A percentile compares a stretch with the other conserved stretches of the same genome.
Conservation (phyloP, 2,329 filamentous ascomycete species). For the Fusarium sp. region DNA sequence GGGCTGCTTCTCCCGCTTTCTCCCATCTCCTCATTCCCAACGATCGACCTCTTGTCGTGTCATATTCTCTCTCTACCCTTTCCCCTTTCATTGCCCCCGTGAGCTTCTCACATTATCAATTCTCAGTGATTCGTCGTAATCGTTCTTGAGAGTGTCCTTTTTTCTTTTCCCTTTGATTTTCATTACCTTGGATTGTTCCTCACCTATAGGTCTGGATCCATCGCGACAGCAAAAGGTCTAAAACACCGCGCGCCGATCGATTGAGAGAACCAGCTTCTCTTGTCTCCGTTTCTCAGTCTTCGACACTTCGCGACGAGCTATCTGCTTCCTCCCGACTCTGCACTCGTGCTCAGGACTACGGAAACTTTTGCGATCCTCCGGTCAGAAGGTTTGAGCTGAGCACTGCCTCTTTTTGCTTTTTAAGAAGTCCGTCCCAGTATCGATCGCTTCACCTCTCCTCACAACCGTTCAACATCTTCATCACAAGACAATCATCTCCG, state of each 20-base stretch:
- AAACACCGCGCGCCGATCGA: conserved; percentile 40
- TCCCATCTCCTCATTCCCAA: conserved; percentile 43
- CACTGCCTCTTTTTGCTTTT: conserved; percentile 56
- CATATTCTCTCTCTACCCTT: conserved; percentile 38
- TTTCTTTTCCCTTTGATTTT: conserved; percentile 16
- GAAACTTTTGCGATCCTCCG: conserved; percentile 46
- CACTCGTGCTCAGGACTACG: conserved; percentile 26
- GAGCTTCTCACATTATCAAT: conserved; percentile 42
- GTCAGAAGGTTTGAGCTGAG: conserved; percentile 56
- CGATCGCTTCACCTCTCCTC: conserved; percentile 57
- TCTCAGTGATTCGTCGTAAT: conserved; percentile 38
- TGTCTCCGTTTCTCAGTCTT: conserved; percentile 23
- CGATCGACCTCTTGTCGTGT: conserved; percentile 46
- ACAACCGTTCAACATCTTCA: conserved; percentile 50
- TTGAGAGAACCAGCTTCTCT: conserved; percentile 31
- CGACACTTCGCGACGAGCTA: conserved; percentile 42
- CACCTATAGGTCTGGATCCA: conserved; percentile 22
- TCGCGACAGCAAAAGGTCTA: conserved; percentile 41
- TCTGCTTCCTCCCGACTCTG: conserved; percentile 13
- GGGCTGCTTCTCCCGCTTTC: conserved; percentile 47
- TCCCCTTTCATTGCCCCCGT: conserved; percentile 36
- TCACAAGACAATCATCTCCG: conserved; percentile 52
- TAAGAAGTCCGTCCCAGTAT: conserved; percentile 54
- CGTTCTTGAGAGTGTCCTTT: conserved; percentile 32
- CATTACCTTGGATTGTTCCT: conserved; percentile 37